Conservation (phyloP, 371 early-diverging fungal genomes). For the Apophysomyces trapeziformis region DNA sequence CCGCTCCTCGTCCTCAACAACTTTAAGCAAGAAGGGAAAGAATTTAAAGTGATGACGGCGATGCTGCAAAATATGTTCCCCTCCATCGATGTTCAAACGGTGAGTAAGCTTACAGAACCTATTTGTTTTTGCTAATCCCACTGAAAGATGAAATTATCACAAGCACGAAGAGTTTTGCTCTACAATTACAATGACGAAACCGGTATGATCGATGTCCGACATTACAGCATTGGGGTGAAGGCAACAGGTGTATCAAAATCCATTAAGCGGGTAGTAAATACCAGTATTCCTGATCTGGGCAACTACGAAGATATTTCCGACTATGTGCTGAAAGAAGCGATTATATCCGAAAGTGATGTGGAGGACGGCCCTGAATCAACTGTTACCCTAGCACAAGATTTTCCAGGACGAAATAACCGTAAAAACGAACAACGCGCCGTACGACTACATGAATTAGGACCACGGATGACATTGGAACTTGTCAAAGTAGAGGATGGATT, state of each 20-base stretch:
- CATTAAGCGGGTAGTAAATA: conserved; percentile 79
- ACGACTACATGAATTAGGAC: conserved; percentile 89
- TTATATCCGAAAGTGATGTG: conserved; percentile 90
- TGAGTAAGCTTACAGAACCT: conserved; percentile 28
- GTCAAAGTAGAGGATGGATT: conserved; percentile 92
- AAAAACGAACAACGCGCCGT: conserved; percentile 85
- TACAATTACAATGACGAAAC: conserved; percentile 90
- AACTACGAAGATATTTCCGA: conserved; percentile 91
- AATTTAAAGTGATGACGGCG: conserved; percentile 89
- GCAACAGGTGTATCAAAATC: conserved; percentile 89
- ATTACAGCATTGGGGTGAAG: conserved; percentile 89
- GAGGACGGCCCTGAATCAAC: conserved; percentile 87
- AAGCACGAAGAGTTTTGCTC: conserved; percentile 89
- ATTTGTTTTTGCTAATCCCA: neutral
- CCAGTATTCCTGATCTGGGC: conserved; percentile 79
- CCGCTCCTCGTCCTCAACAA: conserved; percentile 94
- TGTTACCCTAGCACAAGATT: conserved; percentile 84
- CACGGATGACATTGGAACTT: conserved; percentile 86
- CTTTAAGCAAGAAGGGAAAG: conserved; percentile 79
- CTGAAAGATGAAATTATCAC: conserved; percentile 80
- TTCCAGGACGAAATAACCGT: conserved; percentile 75
- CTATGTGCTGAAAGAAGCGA: conserved; percentile 85
- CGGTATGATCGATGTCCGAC: conserved; percentile 86
- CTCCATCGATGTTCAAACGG: conserved; percentile 88
- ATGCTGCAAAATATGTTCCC: conserved; percentile 98